phyloP scores from a whole-genome alignment of 2,329 filamentous ascomycete genomes.

The Byssothecium circinans region DNA sequence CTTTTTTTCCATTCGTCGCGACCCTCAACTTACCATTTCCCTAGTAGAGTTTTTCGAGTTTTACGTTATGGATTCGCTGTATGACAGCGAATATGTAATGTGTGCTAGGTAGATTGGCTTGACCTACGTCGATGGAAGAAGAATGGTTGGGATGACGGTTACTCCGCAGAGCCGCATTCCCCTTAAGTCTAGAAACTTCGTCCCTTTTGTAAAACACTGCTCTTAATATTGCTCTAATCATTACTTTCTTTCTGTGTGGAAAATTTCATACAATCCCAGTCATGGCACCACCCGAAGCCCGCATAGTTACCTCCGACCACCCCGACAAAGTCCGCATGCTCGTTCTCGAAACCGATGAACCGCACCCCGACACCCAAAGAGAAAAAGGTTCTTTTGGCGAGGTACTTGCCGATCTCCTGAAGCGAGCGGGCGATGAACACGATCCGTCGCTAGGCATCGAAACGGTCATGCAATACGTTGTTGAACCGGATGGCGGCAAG shows the following conservation, averaged over 20 bases:
- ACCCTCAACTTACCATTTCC: neutral
- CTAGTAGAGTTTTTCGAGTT: neutral
- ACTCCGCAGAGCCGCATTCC: no score
- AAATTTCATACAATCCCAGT: neutral
- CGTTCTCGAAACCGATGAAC: constrained; percentile 62
- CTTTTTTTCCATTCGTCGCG: neutral
- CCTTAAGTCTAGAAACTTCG: neutral
- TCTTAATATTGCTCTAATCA: neutral
- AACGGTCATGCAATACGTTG: constrained; percentile 58
- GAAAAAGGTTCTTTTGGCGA: constrained; percentile 58
- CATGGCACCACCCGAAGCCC: constrained; percentile 30
- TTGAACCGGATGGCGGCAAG: constrained; percentile 43
- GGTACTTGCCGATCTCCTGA: constrained; percentile 56
- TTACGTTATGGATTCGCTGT: constrained; percentile 1
- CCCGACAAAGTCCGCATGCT: constrained; percentile 49
- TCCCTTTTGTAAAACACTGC: no score
- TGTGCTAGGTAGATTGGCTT: neutral
- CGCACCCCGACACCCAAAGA: constrained; percentile 54
- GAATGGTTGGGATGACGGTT: neutral
- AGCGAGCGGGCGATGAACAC: constrained; percentile 55
- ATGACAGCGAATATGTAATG: neutral
- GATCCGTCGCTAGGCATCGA: constrained; percentile 58
- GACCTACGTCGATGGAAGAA: neutral
- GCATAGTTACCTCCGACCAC: constrained; percentile 26
- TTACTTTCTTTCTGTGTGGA: no score